These are phyloP conservation scores for Sanghuangporus weigelae DNA, from an alignment of 1,284 basidiomycete species.

Conservation along the genomic window DNA sequence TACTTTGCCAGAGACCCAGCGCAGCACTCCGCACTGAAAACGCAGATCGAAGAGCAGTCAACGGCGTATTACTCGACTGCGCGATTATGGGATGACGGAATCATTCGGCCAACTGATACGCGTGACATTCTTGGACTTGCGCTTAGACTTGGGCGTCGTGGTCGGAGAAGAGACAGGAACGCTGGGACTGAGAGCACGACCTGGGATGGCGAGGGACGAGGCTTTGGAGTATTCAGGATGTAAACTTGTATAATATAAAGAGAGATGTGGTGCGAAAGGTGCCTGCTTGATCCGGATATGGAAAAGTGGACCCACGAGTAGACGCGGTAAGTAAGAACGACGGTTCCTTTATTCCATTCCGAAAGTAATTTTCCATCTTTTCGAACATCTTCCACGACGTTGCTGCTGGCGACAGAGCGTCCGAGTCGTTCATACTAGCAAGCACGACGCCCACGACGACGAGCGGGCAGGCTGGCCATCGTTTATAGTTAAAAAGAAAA, in stretches of 20 bases:
- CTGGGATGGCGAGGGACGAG: conserved; percentile 70
- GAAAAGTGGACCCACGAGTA: not conserved
- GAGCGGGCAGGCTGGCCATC: not conserved
- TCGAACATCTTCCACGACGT: conserved; percentile 4
- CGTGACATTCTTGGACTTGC: conserved; percentile 83
- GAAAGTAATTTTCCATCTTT: not conserved
- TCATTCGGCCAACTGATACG: conserved; percentile 90
- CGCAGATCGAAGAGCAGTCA: conserved; percentile 84
- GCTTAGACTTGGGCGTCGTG: conserved; percentile 66
- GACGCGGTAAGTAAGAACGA: not conserved
- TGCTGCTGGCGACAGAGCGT: conserved; percentile 8
- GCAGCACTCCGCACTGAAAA: conserved; percentile 68
- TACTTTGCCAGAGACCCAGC: conserved; percentile 54
- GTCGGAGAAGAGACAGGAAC: conserved; percentile 23
- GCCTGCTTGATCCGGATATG: not conserved
- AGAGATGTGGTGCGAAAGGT: not conserved
- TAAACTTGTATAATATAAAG: conserved; percentile 26
- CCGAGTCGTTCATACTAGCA: not conserved
- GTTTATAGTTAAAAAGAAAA: not conserved
- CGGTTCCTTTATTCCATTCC: not conserved
- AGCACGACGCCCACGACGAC: not conserved
- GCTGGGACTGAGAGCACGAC: conserved; percentile 36
- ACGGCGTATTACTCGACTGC: conserved; percentile 85
- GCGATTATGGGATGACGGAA: conserved; percentile 92
- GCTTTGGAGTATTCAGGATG: conserved; percentile 90